phyloP scores from a whole-genome alignment of 306 rosid genomes.

The Cucurbita moschata region DNA sequence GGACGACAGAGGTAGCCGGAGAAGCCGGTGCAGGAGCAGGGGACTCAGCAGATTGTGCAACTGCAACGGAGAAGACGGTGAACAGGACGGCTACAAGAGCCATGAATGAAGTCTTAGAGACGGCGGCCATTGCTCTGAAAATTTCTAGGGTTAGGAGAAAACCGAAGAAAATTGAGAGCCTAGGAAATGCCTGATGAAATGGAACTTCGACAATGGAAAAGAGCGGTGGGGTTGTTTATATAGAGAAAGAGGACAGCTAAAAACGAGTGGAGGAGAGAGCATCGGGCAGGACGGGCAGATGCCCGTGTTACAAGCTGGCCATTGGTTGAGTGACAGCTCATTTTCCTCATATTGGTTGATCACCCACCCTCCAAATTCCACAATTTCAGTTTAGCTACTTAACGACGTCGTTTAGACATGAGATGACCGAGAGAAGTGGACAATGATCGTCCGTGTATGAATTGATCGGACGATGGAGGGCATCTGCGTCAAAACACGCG shows the following conservation, averaged over 20 bases:
- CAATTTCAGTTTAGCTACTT: neutral
- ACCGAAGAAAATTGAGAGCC: neutral
- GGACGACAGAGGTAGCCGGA: constrained; percentile 30
- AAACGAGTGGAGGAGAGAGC: neutral
- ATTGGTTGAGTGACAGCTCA: constrained; percentile 38
- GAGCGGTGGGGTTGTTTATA: neutral
- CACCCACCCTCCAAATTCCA: constrained; percentile 1
- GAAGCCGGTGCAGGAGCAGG: constrained; percentile 80
- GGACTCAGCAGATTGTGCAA: constrained; percentile 35
- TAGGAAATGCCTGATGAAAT: neutral
- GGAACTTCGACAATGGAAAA: neutral
- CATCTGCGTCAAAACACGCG: neutral
- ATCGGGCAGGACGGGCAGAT: constrained; percentile 52
- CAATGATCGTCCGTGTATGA: neutral
- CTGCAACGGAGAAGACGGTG: constrained; percentile 25
- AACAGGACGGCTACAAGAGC: constrained; percentile 25
- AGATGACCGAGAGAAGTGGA: neutral
- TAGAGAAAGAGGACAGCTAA: constrained; percentile 14
- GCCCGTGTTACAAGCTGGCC: constrained; percentile 57
- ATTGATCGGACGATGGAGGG: neutral
- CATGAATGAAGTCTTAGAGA: constrained; percentile 20
- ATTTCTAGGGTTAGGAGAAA: constrained; percentile 9
- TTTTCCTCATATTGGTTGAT: neutral
- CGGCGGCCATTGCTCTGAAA: constrained; percentile 51
- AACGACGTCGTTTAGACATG: neutral